phyloP scores from a whole-genome alignment of 331 rosid species.

The Pyrus hybrid region DNA sequence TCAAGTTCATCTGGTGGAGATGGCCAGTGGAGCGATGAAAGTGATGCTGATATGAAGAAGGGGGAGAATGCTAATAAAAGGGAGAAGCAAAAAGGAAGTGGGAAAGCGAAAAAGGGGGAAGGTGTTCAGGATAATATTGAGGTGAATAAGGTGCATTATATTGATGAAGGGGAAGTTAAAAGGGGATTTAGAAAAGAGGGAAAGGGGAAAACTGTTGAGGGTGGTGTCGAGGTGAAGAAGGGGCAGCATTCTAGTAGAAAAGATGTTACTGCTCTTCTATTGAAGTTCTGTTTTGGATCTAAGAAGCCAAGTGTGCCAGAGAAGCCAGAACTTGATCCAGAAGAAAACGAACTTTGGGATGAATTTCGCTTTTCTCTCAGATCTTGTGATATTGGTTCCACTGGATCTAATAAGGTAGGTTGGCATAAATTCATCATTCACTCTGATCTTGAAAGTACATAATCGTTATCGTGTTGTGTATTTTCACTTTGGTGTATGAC shows the following conservation, averaged over 20 bases:
- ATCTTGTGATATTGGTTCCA: slow-evolving; percentile 9
- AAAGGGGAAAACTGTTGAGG: too few relatives aligned
- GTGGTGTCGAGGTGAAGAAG: too few relatives aligned
- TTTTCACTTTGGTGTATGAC: background rate
- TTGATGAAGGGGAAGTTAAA: too few relatives aligned
- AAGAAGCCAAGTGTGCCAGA: slow-evolving; percentile 3
- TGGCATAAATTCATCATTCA: background rate
- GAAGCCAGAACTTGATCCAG: slow-evolving; percentile 16
- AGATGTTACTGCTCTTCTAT: slow-evolving; percentile 1
- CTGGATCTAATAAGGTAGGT: slow-evolving; percentile 22
- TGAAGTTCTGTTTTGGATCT: slow-evolving; percentile 12
- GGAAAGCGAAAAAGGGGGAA: too few relatives aligned
- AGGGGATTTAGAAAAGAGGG: too few relatives aligned
- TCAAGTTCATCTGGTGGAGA: background rate
- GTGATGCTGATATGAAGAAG: background rate
- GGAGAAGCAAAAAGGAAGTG: too few relatives aligned
- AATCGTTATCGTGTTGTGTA: background rate
- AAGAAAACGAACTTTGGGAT: slow-evolving; percentile 27
- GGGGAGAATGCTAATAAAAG: background rate
- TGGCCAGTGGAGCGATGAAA: background rate
- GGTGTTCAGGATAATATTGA: too few relatives aligned
- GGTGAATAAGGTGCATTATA: too few relatives aligned
- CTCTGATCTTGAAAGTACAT: background rate
- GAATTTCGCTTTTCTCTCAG: slow-evolving; percentile 8
- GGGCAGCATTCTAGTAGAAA: too few relatives aligned